Percentiles rank a stretch among this genome's conserved stretches.
These are phyloP conservation scores for Glycine latifolia DNA, from an alignment of 306 rosid species.

Conservation along the genomic window DNA sequence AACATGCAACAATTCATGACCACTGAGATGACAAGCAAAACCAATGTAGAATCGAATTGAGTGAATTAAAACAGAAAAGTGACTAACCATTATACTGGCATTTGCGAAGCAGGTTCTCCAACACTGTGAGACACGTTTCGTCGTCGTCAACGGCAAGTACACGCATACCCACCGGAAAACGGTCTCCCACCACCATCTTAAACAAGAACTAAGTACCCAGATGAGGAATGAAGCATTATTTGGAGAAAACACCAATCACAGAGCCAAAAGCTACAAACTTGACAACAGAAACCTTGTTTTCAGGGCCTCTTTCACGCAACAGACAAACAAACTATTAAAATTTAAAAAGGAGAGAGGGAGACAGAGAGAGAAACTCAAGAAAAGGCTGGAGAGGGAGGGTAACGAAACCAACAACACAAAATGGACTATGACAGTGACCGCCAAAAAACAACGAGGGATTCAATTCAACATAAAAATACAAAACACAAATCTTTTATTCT, in stretches of 20 bases:
- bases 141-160: slow-evolving; percentile 90
- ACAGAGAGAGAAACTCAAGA: background rate
- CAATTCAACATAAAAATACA: background rate
- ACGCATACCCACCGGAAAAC: slow-evolving; percentile 86
- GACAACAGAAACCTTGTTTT: background rate
- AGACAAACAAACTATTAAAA: background rate
- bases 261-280: slow-evolving; percentile 41
- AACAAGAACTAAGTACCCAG: slow-evolving; percentile 32
- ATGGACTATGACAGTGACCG: background rate
- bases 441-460: background rate
- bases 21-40: background rate
- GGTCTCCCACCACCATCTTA: slow-evolving; percentile 56
- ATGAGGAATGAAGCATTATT: slow-evolving; percentile 33
- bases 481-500: slow-evolving; percentile 24
- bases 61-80: slow-evolving; percentile 1
- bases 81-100: slow-evolving; percentile 85
- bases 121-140: slow-evolving; percentile 68
- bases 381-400: background rate
- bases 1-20: background rate
- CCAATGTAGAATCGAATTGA: background rate
- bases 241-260: slow-evolving; percentile 29
- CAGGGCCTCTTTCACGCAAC: background rate
- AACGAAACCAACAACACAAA: background rate
- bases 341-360: background rate
- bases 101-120: slow-evolving; percentile 73